Conservation (phyloP, 1,139 yeast genomes). For the Arxiozyma bovina region DNA sequence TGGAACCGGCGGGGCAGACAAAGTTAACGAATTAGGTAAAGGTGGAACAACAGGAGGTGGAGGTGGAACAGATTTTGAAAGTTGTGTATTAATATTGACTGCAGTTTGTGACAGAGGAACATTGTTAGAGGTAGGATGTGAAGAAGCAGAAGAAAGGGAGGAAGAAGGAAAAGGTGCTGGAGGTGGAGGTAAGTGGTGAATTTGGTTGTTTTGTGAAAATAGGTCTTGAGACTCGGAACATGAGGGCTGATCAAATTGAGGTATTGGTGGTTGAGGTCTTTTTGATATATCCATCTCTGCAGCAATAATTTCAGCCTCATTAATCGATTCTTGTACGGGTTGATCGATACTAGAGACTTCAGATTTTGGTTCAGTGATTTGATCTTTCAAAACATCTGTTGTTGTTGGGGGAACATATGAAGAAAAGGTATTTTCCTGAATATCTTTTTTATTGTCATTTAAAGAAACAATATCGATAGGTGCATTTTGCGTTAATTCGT, state of each 20-base stretch:
- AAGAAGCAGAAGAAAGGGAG: slow-evolving; percentile 4
- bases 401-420: neutral
- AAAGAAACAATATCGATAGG: too few species aligned
- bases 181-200: neutral
- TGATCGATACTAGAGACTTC: neutral
- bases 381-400: neutral
- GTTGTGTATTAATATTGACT: neutral
- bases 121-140: too few species aligned
- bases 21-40: neutral
- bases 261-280: slow-evolving; percentile 13
- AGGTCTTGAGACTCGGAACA: neutral
- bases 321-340: neutral
- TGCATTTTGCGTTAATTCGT: neutral
- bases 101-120: neutral
- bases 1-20: slow-evolving; percentile 2
- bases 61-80: slow-evolving; percentile 6
- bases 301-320: neutral
- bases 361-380: neutral
- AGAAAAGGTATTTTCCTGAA: neutral
- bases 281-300: slow-evolving; percentile 8
- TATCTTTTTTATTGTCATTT: too few species aligned
- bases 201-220: neutral
- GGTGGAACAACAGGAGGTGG: slow-evolving; percentile 12
- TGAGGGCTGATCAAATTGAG: slow-evolving; percentile 5
- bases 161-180: slow-evolving; percentile 12